Evolutionary conservation across 768 basidiomycete genomes (phyloP), one percentile per base, ranked within the genome.

Genomic region (Amanita pseudoporphyria): DNA sequence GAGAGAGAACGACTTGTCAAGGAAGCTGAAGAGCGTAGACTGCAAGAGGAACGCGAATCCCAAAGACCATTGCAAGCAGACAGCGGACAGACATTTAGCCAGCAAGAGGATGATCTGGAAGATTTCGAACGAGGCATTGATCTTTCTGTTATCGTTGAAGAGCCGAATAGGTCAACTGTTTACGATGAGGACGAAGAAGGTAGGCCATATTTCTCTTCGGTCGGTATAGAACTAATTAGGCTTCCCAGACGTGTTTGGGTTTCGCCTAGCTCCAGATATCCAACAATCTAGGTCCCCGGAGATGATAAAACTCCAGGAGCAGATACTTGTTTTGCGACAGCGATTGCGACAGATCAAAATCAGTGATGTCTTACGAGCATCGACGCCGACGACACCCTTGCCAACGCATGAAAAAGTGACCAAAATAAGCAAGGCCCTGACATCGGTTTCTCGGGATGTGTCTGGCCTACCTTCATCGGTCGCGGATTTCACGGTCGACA

Each of bases 341-440:
- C 72, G 77, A 10, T 65, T 90, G 28, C 75, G 74, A 38, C 74
- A 79, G 7, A 69, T 89, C 52, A 73, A 70, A 47, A 76, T 88
- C 54, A 76, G 77, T 41, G 73, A 77, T 36, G 60, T 69, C 35
- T 71, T 74, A 14, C 71, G 71, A 19, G 76, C 82, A 5, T 62
- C 62, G 7, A 64, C 64, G 46, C 44, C 67, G 7, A 66, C 73
- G n/a, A 53, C 68, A 19, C 60, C 62, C 24, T 70, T 89, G 31
- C 86, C 85, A 1, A 71, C 67, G 5, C 54, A 68, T 49, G 73
- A 72, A 3, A 70, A 77, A 36, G 69, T 71, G 16, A 62, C 63
- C n/a, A 66, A 64, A 39, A 68, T 86, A 55, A 68, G 67, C n/a
- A 55, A 63, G 26, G 69, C 71, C 9, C 72, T 87, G 49, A 56